phyloP scores from a whole-genome alignment of 2,329 filamentous ascomycete genomes.

The Colletotrichum phormii region DNA sequence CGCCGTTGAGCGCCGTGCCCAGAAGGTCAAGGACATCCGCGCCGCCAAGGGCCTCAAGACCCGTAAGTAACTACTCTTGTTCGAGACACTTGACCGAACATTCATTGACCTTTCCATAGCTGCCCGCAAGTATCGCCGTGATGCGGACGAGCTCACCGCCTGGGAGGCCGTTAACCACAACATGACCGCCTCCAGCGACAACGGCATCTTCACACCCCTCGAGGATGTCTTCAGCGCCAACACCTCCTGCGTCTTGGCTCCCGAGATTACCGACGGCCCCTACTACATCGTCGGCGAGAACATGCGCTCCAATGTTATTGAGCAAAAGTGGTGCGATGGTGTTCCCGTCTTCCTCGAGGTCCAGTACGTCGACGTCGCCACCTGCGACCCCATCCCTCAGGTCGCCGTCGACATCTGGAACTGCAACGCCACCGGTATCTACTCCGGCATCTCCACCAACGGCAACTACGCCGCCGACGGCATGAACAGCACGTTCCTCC shows the following conservation, averaged over 20 bases:
- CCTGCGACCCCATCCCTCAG: conserved; percentile 38
- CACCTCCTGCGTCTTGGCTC: conserved; percentile 21
- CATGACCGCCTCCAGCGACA: conserved; percentile 42
- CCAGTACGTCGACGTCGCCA: conserved; percentile 41
- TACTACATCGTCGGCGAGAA: conserved; percentile 57
- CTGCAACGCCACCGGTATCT: conserved; percentile 54
- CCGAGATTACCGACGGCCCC: conserved; percentile 30
- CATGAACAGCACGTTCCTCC: conserved; percentile 48
- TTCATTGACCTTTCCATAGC: conserved; percentile 43
- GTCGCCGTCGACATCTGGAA: conserved; percentile 42
- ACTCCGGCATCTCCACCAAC: conserved; percentile 46
- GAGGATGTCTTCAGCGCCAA: conserved; percentile 40
- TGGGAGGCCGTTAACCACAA: conserved; percentile 51
- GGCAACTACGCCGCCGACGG: conserved; percentile 41
- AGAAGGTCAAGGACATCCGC: conserved; percentile 51
- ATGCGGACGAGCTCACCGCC: conserved; percentile 45
- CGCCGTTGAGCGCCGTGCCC: conserved; percentile 54
- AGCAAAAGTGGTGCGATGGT: conserved; percentile 51
- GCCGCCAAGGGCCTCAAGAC: conserved; percentile 42
- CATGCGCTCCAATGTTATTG: conserved; percentile 57
- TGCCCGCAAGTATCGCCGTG: conserved; percentile 47
- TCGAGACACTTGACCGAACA: too few relatives aligned
- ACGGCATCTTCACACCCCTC: conserved; percentile 47
- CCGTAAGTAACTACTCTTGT: conserved; percentile 1
- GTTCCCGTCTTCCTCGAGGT: conserved; percentile 52